These are phyloP conservation scores for Striga asiatica DNA, from an alignment of 257 asterid species.

Conservation along the genomic window DNA sequence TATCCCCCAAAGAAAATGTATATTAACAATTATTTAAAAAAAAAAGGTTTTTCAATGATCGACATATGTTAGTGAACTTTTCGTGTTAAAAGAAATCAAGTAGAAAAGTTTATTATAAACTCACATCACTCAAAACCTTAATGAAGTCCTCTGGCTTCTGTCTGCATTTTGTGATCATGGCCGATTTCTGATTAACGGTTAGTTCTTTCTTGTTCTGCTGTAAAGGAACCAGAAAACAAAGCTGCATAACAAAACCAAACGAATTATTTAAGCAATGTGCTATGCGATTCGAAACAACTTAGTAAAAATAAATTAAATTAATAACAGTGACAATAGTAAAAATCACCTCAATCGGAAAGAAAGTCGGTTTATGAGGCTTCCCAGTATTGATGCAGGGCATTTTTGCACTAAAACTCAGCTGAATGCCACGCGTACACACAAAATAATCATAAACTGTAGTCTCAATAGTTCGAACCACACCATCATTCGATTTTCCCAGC, in stretches of 20 bases:
- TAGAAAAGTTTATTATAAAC: constrained; percentile 5
- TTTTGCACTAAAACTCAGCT: constrained; percentile 29
- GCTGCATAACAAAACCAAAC: constrained; percentile 18
- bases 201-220: constrained; percentile 31
- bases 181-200: constrained; percentile 25
- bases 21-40: no score
- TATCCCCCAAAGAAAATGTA: not conserved
- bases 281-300: not conserved
- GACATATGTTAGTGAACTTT: no score
- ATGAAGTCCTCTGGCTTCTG: constrained; percentile 36
- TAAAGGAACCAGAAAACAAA: constrained; percentile 36
- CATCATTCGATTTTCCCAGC: constrained; percentile 6
- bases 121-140: constrained; percentile 28
- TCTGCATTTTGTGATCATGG: constrained; percentile 27
- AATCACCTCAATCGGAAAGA: constrained; percentile 46
- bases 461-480: constrained; percentile 13
- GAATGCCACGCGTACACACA: constrained; percentile 24
- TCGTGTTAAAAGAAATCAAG: no score
- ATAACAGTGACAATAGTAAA: not conserved
- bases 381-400: constrained; percentile 50
- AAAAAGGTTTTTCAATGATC: no score
- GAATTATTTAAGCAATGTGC: not conserved
- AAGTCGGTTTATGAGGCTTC: constrained; percentile 18
- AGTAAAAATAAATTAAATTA: not conserved
- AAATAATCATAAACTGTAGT: constrained; percentile 44